Base-by-base conservation (phyloP, 306 rosid species). In the Sicyos baderoa region DNA sequence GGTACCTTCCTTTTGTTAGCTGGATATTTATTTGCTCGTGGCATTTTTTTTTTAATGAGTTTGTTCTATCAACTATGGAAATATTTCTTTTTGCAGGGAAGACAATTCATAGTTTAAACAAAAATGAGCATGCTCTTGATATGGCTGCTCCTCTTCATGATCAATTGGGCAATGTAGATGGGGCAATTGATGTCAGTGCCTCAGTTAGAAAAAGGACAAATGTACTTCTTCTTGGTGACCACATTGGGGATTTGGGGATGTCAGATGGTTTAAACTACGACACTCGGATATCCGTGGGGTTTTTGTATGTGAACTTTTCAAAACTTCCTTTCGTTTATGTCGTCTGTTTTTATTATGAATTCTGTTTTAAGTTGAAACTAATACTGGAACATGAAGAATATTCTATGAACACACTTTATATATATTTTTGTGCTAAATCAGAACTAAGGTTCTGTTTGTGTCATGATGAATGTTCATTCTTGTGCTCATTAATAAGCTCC, bases 141-240 rank as follows among this genome's bases (percentile, higher is more conserved):
- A 93, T 89, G 98, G 98, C 94, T 64, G 88, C 84, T 14, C 95
- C 95, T 76, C 80, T 89, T 68, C 96, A 88, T 68, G 88, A 82
- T 14, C 84, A 53, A 72, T 81, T 89, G 78, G 95, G 96, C 56
- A 86, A 84, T 74, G 59, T 9, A 17, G 84, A 84, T 69, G 87
- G 35, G 51, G 81, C 80, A 60, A 68, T 67, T 74, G 61, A 81
- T 73, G 91, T 77, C 75, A 84, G 58, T 86, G 81, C 81, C 32
- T 89, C 76, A 0, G 74, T 89, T 66, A 92, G 86, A 82, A 80
- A 72, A 53, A 85, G 97, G 77, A 87, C 91, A 63, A 93, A 92
- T 75, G 95, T 92, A 77, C 80, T 92, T 66, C 98, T 92, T 77
- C 87, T 93, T 44, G 98, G 98, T 54, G 97, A 93, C 65, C 98